Evolutionary conservation across 768 basidiomycete genomes (phyloP), one percentile per base, ranked within the genome.

Genomic region (Megacollybia marginata): DNA sequence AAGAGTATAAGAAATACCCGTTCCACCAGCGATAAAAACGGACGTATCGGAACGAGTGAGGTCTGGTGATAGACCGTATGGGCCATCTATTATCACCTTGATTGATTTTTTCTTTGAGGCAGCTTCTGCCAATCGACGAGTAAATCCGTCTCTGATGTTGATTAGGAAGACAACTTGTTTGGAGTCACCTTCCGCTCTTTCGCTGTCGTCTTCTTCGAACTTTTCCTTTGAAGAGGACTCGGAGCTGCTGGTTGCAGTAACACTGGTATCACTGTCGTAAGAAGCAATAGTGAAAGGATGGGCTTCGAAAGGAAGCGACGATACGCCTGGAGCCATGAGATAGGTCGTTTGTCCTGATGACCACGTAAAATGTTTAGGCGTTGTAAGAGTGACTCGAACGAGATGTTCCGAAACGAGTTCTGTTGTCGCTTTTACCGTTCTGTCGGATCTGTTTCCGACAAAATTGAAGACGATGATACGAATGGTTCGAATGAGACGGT

Each of bases 261-360:
- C n/a, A 20, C n/a, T 44, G 5, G n/a, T 13, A 18, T 13, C 15
- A 23, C 18, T 62, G 49, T 31, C 48, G 9, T 44, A 55, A 54
- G 47, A 60, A 76, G 71, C 67, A 51, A 78, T 78, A 4, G 76
- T 76, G 58, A 78, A 78, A 1, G 76, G 76, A 56, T 78, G 76
- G 0, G 71, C 60, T 57, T 78, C 76, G 45, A 72, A 69, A 7
- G 74, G 76, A 42, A 69, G 56, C 0, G 23, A 42, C 10, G 75
- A 76, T 12, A 78, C 66, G 1, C 65, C 62, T 16, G 76, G 76
- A 55, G 74, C 65, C 12, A 61, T 66, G n/a, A 78, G 63, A 53
- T 68, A 78, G 0, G 71, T 72, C 9, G 65, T 60, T 56, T 78
- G 76, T 16, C 76, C 76, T 0, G 76, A 64, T 5, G 59, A 56